A percentile compares a stretch with the other conserved stretches of the same genome.
phyloP scores from a whole-genome alignment of 2,329 filamentous ascomycete genomes.

The Fusarium ramigenum region DNA sequence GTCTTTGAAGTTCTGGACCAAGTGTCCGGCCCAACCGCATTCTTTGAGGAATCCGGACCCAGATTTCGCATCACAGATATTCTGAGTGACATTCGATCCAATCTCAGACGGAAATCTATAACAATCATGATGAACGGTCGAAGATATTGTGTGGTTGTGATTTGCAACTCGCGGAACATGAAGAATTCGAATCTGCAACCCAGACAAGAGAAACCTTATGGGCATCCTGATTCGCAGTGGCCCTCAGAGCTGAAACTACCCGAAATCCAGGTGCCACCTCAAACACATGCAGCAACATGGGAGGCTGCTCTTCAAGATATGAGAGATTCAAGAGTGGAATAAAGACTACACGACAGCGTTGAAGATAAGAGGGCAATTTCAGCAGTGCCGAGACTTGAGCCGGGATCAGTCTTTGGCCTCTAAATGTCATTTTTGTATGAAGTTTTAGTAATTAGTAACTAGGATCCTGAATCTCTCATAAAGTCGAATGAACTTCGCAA shows the following conservation, averaged over 20 bases:
- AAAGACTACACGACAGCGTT: neutral
- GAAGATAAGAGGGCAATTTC: neutral
- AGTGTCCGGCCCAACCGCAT: neutral
- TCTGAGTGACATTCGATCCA: neutral
- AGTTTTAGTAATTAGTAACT: neutral
- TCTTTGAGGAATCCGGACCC: neutral
- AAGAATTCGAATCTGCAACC: neutral
- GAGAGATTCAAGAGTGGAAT: neutral
- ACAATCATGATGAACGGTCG: neutral
- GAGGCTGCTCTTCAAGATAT: neutral
- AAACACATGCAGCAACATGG: neutral
- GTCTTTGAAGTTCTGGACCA: neutral
- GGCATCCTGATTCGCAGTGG: neutral
- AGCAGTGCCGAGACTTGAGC: neutral
- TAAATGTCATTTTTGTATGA: neutral
- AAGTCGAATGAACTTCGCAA: neutral
- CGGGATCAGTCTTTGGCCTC: neutral
- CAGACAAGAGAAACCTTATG: neutral
- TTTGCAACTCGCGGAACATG: neutral
- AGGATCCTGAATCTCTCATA: neutral
- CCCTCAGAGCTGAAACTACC: neutral
- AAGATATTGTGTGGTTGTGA: neutral
- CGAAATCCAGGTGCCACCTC: fast-evolving
- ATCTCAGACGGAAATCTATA: neutral
- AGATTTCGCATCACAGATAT: neutral